Base-by-base conservation (phyloP, 176 grass and related monocot species). In the Oryza officinalis region DNA sequence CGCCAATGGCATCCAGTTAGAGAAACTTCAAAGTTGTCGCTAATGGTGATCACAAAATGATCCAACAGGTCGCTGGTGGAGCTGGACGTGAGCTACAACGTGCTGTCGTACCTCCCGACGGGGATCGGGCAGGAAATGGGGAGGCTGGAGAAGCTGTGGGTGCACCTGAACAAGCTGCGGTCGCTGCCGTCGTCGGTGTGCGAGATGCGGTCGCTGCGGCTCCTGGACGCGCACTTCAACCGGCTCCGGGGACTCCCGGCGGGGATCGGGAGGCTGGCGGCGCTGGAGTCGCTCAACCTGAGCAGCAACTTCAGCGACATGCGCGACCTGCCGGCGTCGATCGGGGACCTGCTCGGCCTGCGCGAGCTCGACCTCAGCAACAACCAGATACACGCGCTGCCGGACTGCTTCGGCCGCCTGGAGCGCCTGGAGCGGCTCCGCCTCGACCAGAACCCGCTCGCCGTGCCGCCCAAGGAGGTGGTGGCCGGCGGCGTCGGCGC, bases 291-390 rank as follows among this genome's bases (percentile, higher is more conserved):
- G 72, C 83, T 98, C 63, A 86, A 98, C 77, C 70, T 95, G 30
- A 92, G 93, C 77, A 93, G 90, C 79, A 98, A 98, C 77, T 98
- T 98, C 91, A 95, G 85, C 70, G 91, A 95, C 77, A 84, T 98
- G 76, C 82, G 72, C 11, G 89, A 92, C 54, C 89, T 98, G 54
- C 91, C 93, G 74, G 40, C 76, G 1, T 87, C 85, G 35, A 81
- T 95, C 65, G 85, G 93, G 4, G 89, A 98, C 87, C 79, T 98
- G 15, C 68, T 85, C 6, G 81, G 83, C 32, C 87, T 98, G 9
- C 94, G 57, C 60, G 91, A 98, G 22, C 89, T 98, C 43, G 93
- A 98, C 84, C 89, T 98, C 67, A 98, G 93, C 91, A 95, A 98
- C 85, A 98, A 95, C 89, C 89, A 98, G 83, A 95, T 94, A 35